Base-by-base conservation (phyloP, 2,329 filamentous ascomycete genomes). In the Aspergillus sp. region DNA sequence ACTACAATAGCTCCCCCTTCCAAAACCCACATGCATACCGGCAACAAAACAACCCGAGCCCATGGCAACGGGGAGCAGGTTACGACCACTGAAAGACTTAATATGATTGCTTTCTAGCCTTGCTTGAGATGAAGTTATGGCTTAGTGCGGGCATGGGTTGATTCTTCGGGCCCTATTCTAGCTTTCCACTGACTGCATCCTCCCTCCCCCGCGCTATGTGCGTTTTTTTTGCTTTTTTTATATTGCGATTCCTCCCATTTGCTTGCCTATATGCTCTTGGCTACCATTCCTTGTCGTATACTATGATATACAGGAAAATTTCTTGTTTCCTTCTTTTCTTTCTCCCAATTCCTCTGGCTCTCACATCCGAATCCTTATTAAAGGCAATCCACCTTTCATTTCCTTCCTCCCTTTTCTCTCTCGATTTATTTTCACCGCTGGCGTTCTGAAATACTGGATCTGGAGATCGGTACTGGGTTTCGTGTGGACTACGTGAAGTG, bases 1-100 rank as follows among this genome's bases (percentile, higher is more conserved):
- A 68, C 60, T 71, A 70, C 57, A 72, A 68, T 50, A 69, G 72
- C 19, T 71, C 72, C 10, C 74, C 75, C 1, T 67, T 74, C 54
- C 63, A 62, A 39, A 73, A 73, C 30, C 67, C 71, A 17, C 71
- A 74, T 27, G 69, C 73, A 51, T 81, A 77, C 68, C 74, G 82
- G 62, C 68, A 77, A 63, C 79, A 82, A 65, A 83, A 84, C 69
- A 86, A 81, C 70, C 73, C 82, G 39, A 87, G 84, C 75, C 85
- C 86, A 56, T 88, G 86, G 86, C 86, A 88, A 75, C 77, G 86
- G 71, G 86, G 86, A 47, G 86, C 86, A 32, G 86, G 86, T 48
- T 88, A 88, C 68, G 86, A 88, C 61, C 82, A 84, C 72, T 84
- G 77, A 75, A 65, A 55, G 59, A 61, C 11, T 36, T 63, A 53